These are phyloP conservation scores for Hypoxylon fragiforme DNA, from an alignment of 495 filamentous ascomycete species.

Conservation along the genomic window DNA sequence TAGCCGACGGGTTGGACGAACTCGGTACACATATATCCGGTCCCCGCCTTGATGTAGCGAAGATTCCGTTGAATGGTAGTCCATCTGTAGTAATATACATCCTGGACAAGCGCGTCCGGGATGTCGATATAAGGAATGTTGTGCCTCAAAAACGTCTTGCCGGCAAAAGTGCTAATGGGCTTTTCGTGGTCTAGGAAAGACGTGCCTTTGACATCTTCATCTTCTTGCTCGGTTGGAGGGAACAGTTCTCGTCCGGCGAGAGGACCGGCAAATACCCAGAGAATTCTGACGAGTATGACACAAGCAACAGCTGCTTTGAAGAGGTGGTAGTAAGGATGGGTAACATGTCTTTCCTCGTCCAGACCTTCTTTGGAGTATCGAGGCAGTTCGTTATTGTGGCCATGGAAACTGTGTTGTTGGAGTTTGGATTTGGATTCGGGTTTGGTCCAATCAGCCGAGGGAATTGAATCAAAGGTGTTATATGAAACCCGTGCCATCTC, in stretches of 20 bases:
- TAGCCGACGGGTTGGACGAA: slow-evolving; percentile 48
- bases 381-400: not conserved
- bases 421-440: not conserved
- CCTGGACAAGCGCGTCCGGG: slow-evolving; percentile 46
- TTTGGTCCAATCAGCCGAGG: not conserved
- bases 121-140: slow-evolving; percentile 56
- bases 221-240: not conserved
- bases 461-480: slow-evolving; percentile 12
- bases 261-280: slow-evolving; percentile 15
- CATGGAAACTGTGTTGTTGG: no score
- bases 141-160: slow-evolving; percentile 38
- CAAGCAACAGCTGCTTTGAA: slow-evolving; percentile 15
- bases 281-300: slow-evolving; percentile 16
- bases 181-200: slow-evolving; percentile 40
- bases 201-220: slow-evolving; percentile 16
- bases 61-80: slow-evolving; percentile 47
- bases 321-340: slow-evolving; percentile 14
- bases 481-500: slow-evolving; percentile 16
- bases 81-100: slow-evolving; percentile 53
- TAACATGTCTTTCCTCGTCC: slow-evolving; percentile 3
- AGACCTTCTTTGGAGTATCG: not conserved
- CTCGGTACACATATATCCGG: slow-evolving; percentile 50
- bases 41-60: slow-evolving; percentile 45
- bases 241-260: slow-evolving; percentile 1
- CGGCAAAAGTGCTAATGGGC: slow-evolving; percentile 38